These are phyloP conservation scores for Poteriospumella lacustris DNA, from an alignment of 108 stramenopile genomes.

Conservation along the genomic window DNA sequence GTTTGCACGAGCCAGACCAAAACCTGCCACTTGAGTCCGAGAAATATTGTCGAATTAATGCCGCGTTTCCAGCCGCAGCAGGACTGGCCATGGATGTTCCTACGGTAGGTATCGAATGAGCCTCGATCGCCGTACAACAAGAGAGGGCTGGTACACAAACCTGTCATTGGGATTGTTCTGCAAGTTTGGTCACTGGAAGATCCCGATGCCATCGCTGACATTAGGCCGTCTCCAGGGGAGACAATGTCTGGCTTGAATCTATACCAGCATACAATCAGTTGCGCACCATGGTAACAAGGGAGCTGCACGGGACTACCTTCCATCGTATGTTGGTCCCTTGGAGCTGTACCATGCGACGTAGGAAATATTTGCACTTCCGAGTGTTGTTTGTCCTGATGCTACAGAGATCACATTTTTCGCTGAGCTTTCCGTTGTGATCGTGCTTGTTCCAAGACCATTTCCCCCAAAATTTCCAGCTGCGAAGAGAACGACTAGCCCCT, in stretches of 20 bases:
- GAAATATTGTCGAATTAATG: slow-evolving; percentile 4
- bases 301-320: neutral
- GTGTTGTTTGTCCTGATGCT: neutral
- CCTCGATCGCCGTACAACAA: neutral
- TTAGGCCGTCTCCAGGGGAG: neutral
- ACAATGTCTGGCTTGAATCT: slow-evolving; percentile 17
- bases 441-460: neutral
- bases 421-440: neutral
- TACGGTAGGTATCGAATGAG: neutral
- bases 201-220: neutral
- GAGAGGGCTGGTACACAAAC: neutral
- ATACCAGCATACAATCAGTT: neutral
- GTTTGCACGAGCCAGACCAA: neutral
- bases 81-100: slow-evolving; percentile 14
- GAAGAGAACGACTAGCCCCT: neutral
- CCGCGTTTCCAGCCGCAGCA: neutral
- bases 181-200: neutral
- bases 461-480: neutral
- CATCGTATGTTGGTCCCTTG: neutral
- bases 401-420: slow-evolving; percentile 2
- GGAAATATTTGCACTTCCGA: neutral
- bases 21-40: neutral
- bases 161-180: neutral
- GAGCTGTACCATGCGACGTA: neutral
- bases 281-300: neutral